These are phyloP conservation scores for Camellia granthamiana DNA, from an alignment of 148 eudicot species.

Conservation along the genomic window DNA sequence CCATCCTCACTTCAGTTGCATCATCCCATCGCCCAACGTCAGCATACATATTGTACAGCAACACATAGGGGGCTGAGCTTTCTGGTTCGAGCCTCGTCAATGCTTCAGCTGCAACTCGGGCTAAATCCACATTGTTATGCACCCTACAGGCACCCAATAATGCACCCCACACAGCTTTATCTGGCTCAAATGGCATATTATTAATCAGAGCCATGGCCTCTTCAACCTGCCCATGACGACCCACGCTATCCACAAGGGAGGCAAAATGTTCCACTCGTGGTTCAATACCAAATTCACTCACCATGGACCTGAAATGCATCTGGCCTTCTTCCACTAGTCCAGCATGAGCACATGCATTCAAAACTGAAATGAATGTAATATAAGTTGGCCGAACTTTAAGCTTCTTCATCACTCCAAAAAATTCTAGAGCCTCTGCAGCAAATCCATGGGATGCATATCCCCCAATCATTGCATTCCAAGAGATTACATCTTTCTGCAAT, in stretches of 20 bases:
- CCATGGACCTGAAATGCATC: conserved; percentile 17
- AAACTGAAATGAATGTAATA: conserved; percentile 7
- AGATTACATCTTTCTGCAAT: conserved; percentile 10
- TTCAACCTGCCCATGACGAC: conserved; percentile 15
- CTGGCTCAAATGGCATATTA: conserved; percentile 13
- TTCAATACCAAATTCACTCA: conserved; percentile 8
- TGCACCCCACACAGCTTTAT: conserved; percentile 13
- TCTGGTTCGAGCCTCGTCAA: conserved; percentile 9
- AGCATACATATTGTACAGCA: conserved; percentile 12
- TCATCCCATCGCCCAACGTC: conserved; percentile 10
- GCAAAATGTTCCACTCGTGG: conserved; percentile 16
- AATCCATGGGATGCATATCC: conserved; percentile 16
- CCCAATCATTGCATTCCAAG: conserved; percentile 20
- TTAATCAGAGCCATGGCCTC: conserved; percentile 7
- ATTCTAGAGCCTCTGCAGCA: conserved; percentile 6
- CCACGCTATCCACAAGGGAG: conserved; percentile 12
- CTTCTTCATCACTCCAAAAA: conserved; percentile 15
- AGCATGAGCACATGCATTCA: conserved; percentile 18
- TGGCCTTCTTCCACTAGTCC: conserved; percentile 16
- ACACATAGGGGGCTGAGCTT: conserved; percentile 16
- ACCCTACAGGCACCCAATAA: conserved; percentile 13
- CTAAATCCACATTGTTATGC: conserved; percentile 14
- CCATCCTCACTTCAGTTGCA: conserved; percentile 14
- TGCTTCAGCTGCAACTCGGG: conserved; percentile 16
- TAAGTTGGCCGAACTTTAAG: conserved; percentile 14